A percentile compares a stretch with the other conserved stretches of the same genome.
Evolutionary conservation across 257 asterid species (phyloP).

Genomic region (Nyctanthes arbortristis): DNA sequence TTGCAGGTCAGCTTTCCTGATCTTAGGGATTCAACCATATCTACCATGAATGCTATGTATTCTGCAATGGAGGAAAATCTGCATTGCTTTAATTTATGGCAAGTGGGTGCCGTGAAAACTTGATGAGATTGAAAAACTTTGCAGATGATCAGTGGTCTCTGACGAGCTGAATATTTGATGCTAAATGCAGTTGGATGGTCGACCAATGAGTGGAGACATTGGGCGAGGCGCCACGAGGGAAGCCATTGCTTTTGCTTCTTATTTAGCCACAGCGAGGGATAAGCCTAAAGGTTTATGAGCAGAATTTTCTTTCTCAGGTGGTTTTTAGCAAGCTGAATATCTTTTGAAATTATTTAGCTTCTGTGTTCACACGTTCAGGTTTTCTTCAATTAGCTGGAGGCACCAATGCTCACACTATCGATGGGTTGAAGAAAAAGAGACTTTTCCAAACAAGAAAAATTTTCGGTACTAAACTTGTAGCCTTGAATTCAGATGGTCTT

Average conservation of each 20-base stretch:
- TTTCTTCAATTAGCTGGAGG: constrained; percentile 95
- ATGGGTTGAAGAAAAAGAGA: constrained; percentile 55
- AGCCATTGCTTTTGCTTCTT: constrained; percentile 72
- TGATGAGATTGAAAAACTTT: not conserved
- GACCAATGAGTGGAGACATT: constrained; percentile 97
- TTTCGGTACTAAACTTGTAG: constrained; percentile 37
- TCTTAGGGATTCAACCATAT: constrained; percentile 53
- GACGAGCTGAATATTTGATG: constrained; percentile 5
- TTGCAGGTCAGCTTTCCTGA: constrained; percentile 88
- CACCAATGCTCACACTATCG: constrained; percentile 75
- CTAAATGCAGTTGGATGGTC: constrained; percentile 75
- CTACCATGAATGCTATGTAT: constrained; percentile 66
- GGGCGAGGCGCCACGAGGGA: constrained; percentile 90
- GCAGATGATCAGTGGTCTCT: not conserved
- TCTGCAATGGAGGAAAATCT: constrained; percentile 58
- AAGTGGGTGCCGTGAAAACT: constrained; percentile 41
- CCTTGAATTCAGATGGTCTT: not conserved
- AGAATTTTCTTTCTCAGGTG: not conserved
- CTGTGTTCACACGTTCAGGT: constrained; percentile 40
- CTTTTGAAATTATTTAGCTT: not conserved
- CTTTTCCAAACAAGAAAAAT: constrained; percentile 58
- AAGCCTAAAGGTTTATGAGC: constrained; percentile 60
- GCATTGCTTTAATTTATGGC: constrained; percentile 77
- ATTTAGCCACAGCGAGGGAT: constrained; percentile 48
- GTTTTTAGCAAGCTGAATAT: not conserved